These are phyloP conservation scores for Chaetothyriales sp. DNA, from an alignment of 2,329 filamentous ascomycete genomes.

Conservation along the genomic window DNA sequence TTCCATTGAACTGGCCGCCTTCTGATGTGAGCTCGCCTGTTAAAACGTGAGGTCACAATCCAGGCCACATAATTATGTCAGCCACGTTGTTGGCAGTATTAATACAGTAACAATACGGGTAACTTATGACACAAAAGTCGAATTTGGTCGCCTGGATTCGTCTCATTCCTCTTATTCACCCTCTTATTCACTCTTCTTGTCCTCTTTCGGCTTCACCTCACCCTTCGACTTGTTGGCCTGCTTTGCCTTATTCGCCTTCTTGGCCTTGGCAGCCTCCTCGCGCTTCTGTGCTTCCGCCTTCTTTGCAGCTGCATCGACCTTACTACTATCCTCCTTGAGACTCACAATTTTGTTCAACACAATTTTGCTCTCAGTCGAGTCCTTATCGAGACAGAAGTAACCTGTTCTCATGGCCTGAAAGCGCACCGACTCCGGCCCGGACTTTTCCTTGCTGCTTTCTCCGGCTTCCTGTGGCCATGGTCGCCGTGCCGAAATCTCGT, in stretches of 20 bases:
- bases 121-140: too few species aligned
- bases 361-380: conserved; percentile 63
- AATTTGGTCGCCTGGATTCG: too few species aligned
- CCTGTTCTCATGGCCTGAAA: conserved; percentile 87
- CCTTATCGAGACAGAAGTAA: conserved; percentile 71
- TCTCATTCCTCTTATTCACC: neutral
- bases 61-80: neutral
- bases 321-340: conserved; percentile 72
- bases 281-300: conserved; percentile 23
- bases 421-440: conserved; percentile 57
- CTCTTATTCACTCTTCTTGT: neutral
- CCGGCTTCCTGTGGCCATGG: conserved; percentile 72
- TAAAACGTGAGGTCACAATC: neutral
- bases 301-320: conserved; percentile 29
- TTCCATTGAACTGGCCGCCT: conserved; percentile 20
- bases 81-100: neutral
- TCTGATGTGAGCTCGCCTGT: neutral
- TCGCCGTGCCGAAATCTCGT: conserved; percentile 55
- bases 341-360: conserved; percentile 85
- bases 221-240: neutral
- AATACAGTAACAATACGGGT: neutral
- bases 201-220: neutral
- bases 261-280: conserved; percentile 21
- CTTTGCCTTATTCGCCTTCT: neutral
- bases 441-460: conserved; percentile 42